Evolutionary conservation across 2,329 filamentous ascomycete genomes (phyloP).

Genomic region (Periconia macrospinosa): DNA sequence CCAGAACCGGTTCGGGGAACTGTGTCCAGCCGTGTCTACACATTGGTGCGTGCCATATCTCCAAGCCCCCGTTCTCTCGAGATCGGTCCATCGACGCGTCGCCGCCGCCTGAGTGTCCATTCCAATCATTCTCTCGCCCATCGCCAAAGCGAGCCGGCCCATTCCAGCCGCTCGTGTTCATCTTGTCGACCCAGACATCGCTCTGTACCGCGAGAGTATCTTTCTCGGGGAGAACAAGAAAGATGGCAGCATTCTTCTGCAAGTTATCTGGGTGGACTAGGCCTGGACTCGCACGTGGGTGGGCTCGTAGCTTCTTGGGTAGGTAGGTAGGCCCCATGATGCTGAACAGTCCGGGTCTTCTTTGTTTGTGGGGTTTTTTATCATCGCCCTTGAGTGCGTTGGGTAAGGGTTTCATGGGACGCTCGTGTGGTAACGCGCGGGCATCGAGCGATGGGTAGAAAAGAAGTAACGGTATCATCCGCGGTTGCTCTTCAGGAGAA

Average conservation of each 20-base stretch:
- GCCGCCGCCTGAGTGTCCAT: conserved; percentile 21
- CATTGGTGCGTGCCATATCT: conserved; percentile 40
- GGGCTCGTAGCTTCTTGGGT: conserved; percentile 38
- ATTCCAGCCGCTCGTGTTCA: conserved; percentile 36
- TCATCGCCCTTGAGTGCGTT: conserved; percentile 38
- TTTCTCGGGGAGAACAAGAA: conserved; percentile 46
- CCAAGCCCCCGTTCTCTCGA: conserved; percentile 37
- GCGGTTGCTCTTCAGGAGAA: conserved; percentile 33
- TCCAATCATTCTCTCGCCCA: conserved; percentile 34
- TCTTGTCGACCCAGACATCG: conserved; percentile 47
- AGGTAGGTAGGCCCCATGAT: conserved; percentile 48
- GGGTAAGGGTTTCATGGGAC: conserved; percentile 39
- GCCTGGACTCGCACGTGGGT: conserved; percentile 47
- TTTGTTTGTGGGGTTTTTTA: conserved; percentile 29
- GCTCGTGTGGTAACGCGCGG: conserved; percentile 45
- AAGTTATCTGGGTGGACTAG: conserved; percentile 37
- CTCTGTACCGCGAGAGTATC: conserved; percentile 47
- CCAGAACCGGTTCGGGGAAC: conserved; percentile 43
- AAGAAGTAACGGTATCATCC: conserved; percentile 44
- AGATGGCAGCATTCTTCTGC: conserved; percentile 43
- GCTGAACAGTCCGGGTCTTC: conserved; percentile 40
- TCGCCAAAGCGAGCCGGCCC: conserved; percentile 39
- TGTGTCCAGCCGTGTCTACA: conserved; percentile 49
- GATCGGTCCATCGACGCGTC: conserved; percentile 12
- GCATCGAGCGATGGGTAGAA: conserved; percentile 49